Base-by-base conservation (phyloP, 805 yeast genomes). In the Candida montana region DNA sequence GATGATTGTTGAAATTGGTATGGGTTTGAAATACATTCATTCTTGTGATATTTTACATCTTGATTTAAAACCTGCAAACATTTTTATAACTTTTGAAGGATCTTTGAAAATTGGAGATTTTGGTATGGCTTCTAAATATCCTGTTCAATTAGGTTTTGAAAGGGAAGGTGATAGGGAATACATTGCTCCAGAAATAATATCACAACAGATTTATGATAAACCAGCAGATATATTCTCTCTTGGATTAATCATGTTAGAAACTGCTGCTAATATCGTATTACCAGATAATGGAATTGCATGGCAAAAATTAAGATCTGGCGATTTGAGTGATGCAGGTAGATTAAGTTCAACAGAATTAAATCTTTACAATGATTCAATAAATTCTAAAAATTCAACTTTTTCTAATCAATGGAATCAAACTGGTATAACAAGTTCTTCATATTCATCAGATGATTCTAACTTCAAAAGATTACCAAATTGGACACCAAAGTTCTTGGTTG, bases 231-330 rank as follows among this genome's bases (percentile, higher is more conserved):
- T 93, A 4, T 93, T 93, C 60, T 84, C 96, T n/a, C 74, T 90
- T 37, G 99, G 99, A 1, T 69, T 93, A 44, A 85, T 93, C 49
- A 83, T 93, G 69, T 83, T 93, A 37, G 99, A 93, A 61, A 83
- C 88, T 53, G 98, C 99, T 2, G 95, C 98, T 2, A 93, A 93
- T 63, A 90, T 93, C 35, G 80, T 89, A 3, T 68, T 93, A 39
- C 99, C 99, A 1, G 98, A 91, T 53, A 90, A 93, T 59, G 99
- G 99, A 6, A 75, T 87, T 12, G 90, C 95, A 24, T 93, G 99
- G 99, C 95, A 95, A 51, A 89, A 90, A 61, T 67, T 93, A 46
- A 73, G 99, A 50, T 85, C 95, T 32, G 99, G 98, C 1, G 99
- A 93, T 61, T 69, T 93, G 49, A 81, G 95, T 15, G 99, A 93